phyloP scores from a whole-genome alignment of 805 yeast species.

The Candida ortonii region DNA sequence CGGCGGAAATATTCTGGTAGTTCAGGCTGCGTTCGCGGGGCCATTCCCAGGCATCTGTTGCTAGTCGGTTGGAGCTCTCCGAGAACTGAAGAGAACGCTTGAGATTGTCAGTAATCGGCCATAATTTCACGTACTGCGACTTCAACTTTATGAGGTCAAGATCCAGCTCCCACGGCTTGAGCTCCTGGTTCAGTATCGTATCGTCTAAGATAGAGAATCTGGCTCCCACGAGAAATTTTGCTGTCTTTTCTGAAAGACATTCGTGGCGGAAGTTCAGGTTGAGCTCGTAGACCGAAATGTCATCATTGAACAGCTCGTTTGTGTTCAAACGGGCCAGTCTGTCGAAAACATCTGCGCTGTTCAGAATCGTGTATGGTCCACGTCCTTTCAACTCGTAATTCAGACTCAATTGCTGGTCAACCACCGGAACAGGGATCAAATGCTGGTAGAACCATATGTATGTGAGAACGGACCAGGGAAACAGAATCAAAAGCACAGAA shows the following conservation, averaged over 20 bases:
- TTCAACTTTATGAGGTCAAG: slow-evolving; percentile 15
- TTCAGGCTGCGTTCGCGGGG: slow-evolving; percentile 16
- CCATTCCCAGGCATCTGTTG: slow-evolving; percentile 17
- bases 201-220: slow-evolving; percentile 25
- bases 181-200: slow-evolving; percentile 17
- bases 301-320: slow-evolving; percentile 11
- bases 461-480: slow-evolving; percentile 34
- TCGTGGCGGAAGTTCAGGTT: slow-evolving; percentile 17
- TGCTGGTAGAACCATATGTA: slow-evolving; percentile 31
- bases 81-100: slow-evolving; percentile 16
- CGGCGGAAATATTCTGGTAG: slow-evolving; percentile 1
- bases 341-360: slow-evolving; percentile 18
- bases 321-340: slow-evolving; percentile 10
- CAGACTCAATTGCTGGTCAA: slow-evolving; percentile 13
- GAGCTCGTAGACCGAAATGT: slow-evolving; percentile 20
- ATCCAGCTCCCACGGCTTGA: slow-evolving; percentile 24
- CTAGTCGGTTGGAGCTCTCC: slow-evolving; percentile 14
- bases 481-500: slow-evolving; percentile 25
- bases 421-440: slow-evolving; percentile 28
- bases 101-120: slow-evolving; percentile 29
- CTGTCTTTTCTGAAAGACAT: slow-evolving; percentile 7
- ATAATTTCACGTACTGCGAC: slow-evolving; percentile 18
- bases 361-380: slow-evolving; percentile 24
- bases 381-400: slow-evolving; percentile 23
- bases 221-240: slow-evolving; percentile 16